A percentile compares a stretch with the other conserved stretches of the same genome.
Conservation (phyloP, 2,329 filamentous ascomycete species). For the Trichoderma breve region DNA sequence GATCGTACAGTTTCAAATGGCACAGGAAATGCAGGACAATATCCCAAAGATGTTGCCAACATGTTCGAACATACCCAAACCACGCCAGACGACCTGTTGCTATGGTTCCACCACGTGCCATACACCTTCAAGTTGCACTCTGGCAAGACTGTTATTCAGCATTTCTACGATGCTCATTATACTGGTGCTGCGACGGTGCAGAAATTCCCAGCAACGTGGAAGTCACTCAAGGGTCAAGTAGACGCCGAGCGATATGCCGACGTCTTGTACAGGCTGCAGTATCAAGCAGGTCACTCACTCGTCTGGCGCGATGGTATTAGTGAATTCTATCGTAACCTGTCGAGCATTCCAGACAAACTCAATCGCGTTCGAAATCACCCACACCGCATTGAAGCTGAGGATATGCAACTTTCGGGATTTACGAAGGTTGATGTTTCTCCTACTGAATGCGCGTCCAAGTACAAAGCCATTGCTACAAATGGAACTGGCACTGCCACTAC, state of each 20-base stretch:
- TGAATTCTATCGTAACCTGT: slow-evolving; percentile 61
- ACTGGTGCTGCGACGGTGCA: slow-evolving; percentile 59
- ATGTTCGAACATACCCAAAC: slow-evolving; percentile 59
- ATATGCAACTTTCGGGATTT: slow-evolving; percentile 61
- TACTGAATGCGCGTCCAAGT: slow-evolving; percentile 58
- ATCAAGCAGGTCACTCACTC: slow-evolving; percentile 67
- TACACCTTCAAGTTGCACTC: slow-evolving; percentile 62
- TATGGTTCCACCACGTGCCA: slow-evolving; percentile 74
- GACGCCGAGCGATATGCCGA: slow-evolving; percentile 60
- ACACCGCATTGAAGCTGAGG: slow-evolving; percentile 67
- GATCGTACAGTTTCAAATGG: slow-evolving; percentile 68
- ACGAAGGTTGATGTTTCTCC: slow-evolving; percentile 52
- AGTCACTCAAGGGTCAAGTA: slow-evolving; percentile 52
- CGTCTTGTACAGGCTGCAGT: slow-evolving; percentile 56
- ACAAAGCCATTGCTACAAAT: slow-evolving; percentile 53
- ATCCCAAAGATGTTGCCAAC: slow-evolving; percentile 57
- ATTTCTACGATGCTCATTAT: slow-evolving; percentile 65
- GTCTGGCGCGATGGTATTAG: slow-evolving; percentile 69
- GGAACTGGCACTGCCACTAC: slow-evolving; percentile 10
- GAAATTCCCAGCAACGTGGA: slow-evolving; percentile 55
- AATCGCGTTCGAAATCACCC: slow-evolving; percentile 59
- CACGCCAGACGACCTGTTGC: slow-evolving; percentile 64
- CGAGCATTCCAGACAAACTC: slow-evolving; percentile 55
- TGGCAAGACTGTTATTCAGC: slow-evolving; percentile 66
- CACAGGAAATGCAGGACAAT: slow-evolving; percentile 64